Conservation (phyloP, 1,139 yeast species). For the Entelexis sorbosivorans region DNA sequence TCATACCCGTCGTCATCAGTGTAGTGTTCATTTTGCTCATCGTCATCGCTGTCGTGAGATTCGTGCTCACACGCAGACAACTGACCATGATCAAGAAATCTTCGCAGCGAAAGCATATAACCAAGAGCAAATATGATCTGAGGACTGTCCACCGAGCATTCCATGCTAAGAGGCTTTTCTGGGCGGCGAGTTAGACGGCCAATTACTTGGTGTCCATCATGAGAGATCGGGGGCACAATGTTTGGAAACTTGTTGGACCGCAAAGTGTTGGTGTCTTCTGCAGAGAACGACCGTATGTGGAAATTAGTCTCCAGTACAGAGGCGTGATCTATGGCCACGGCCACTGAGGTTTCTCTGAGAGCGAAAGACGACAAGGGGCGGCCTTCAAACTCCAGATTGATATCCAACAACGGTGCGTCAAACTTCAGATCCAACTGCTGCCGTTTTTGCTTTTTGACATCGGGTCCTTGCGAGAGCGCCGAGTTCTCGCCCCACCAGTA, state of each 20-base stretch:
- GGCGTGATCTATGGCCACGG: conserved; percentile 43
- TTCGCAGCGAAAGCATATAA: conserved; percentile 65
- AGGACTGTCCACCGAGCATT: conserved; percentile 70
- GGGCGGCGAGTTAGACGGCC: conserved; percentile 38
- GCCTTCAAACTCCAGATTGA: conserved; percentile 12
- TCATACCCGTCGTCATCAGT: neutral
- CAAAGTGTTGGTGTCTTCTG: conserved; percentile 49
- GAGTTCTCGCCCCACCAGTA: conserved; percentile 22
- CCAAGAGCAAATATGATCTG: conserved; percentile 73
- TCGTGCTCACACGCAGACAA: neutral
- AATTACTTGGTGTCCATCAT: conserved; percentile 61
- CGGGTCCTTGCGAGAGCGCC: conserved; percentile 7
- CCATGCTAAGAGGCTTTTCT: conserved; percentile 32
- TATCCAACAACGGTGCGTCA: conserved; percentile 20
- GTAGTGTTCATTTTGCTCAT: neutral
- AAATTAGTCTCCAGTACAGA: conserved; percentile 51
- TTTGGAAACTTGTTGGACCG: conserved; percentile 54
- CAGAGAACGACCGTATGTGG: conserved; percentile 60
- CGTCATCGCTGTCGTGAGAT: neutral
- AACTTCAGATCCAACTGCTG: conserved; percentile 17
- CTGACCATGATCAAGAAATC: conserved; percentile 44
- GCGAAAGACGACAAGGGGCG: conserved; percentile 49
- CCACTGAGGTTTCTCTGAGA: conserved; percentile 46
- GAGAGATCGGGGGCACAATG: conserved; percentile 60
- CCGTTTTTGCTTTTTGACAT: neutral